Evolutionary conservation across 495 filamentous ascomycete genomes (phyloP).

Genomic region (Aspergillus sclerotioniger): DNA sequence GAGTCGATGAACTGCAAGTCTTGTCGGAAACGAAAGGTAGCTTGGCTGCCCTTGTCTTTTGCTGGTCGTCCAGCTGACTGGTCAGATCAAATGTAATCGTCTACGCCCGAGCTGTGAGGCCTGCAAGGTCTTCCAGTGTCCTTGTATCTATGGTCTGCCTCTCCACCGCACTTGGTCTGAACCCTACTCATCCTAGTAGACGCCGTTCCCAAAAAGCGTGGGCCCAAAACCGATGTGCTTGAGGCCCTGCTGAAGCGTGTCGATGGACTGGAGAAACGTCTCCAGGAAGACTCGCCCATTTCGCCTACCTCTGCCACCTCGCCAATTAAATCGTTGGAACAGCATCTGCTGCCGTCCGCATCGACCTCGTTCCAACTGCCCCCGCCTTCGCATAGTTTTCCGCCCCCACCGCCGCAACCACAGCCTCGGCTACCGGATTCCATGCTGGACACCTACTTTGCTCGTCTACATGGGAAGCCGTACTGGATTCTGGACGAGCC

Average conservation of each 20-base stretch:
- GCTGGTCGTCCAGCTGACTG: conserved; percentile 3
- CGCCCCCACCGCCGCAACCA: conserved; percentile 29
- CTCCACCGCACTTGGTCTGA: conserved; percentile 2
- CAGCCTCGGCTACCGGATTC: conserved; percentile 49
- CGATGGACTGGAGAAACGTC: conserved; percentile 74
- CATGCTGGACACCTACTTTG: conserved; percentile 74
- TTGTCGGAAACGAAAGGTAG: conserved; percentile 82
- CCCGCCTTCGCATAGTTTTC: conserved; percentile 6
- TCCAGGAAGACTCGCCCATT: conserved; percentile 63
- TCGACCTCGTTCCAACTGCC: neutral
- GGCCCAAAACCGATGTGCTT: conserved; percentile 84
- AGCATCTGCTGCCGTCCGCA: neutral
- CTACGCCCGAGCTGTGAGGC: conserved; percentile 80
- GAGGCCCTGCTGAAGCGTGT: conserved; percentile 81
- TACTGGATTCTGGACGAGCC: conserved; percentile 76
- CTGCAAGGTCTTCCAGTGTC: conserved; percentile 82
- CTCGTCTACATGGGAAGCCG: conserved; percentile 72
- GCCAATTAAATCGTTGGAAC: conserved; percentile 22
- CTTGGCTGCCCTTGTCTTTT: conserved; percentile 2
- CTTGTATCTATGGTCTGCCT: conserved; percentile 79
- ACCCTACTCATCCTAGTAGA: conserved; percentile 48
- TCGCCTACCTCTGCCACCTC: conserved; percentile 43
- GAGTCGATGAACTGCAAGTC: conserved; percentile 95
- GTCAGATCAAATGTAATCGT: conserved; percentile 85
- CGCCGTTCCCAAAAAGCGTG: conserved; percentile 83